Percentiles rank a stretch among this genome's conserved stretches.
Evolutionary conservation across 129 eudicot species (phyloP).

Genomic region (Glebionis coronaria): DNA sequence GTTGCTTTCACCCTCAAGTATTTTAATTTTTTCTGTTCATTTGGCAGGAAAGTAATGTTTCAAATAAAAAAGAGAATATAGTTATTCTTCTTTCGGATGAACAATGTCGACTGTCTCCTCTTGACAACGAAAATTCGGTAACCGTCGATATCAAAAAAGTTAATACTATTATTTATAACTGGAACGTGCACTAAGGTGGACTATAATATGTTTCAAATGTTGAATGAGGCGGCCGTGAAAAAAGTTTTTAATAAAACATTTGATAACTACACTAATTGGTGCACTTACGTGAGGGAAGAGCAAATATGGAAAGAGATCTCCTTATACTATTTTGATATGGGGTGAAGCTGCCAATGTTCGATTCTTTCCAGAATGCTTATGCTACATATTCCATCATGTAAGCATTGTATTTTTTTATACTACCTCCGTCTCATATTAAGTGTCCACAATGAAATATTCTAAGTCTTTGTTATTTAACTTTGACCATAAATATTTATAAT

Average conservation of each 20-base stretch:
- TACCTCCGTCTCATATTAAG: no score
- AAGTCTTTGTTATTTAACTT: no score
- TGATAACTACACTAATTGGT: no score
- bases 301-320: conserved; percentile 89
- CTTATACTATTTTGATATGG: conserved; percentile 88
- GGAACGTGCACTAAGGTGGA: no score
- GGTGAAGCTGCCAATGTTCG: conserved; percentile 96
- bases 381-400: no score
- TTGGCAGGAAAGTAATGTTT: conserved; percentile 87
- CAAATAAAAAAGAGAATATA: conserved; percentile 91
- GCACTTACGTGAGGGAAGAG: conserved; percentile 55
- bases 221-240: conserved; percentile 90
- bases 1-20: not conserved
- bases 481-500: no score
- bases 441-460: no score
- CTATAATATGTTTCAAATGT: conserved; percentile 49
- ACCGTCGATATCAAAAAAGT: no score
- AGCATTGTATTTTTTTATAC: no score
- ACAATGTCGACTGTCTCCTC: conserved; percentile 77
- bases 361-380: no score
- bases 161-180: no score
- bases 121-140: no score
- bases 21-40: conserved; percentile 6
- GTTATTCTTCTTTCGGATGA: conserved; percentile 90
- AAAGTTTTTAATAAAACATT: conserved; percentile 72